These are phyloP conservation scores for Macrophomina phaseolina DNA, from an alignment of 2,329 filamentous ascomycete species.

Conservation along the genomic window DNA sequence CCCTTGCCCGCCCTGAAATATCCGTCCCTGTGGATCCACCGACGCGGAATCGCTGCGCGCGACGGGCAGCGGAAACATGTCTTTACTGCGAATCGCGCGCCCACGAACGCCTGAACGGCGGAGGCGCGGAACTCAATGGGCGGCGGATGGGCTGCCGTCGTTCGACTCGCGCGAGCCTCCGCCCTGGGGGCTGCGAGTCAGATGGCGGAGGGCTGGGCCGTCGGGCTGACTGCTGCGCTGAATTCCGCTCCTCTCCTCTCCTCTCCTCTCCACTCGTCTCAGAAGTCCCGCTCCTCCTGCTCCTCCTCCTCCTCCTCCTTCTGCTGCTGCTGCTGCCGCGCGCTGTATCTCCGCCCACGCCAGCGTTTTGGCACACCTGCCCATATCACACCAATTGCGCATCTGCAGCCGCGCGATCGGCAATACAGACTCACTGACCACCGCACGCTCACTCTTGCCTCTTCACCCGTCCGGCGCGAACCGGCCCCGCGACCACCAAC, in stretches of 20 bases:
- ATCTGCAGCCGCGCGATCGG: not conserved
- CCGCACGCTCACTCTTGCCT: no score
- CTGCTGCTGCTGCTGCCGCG: no score
- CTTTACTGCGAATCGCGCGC: not conserved
- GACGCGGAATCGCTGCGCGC: not conserved
- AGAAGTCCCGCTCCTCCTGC: not conserved
- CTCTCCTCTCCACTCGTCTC: constrained; percentile 1
- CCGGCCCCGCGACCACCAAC: no score
- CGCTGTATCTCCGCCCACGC: not conserved
- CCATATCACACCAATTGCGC: not conserved
- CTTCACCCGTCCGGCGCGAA: no score
- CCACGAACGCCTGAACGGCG: not conserved
- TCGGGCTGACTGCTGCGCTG: constrained; percentile 15
- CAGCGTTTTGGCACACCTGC: not conserved
- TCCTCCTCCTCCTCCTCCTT: not conserved
- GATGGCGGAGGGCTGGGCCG: not conserved
- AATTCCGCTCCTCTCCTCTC: constrained; percentile 16
- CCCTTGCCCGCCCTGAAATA: not conserved
- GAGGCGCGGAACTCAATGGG: no score
- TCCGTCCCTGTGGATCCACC: not conserved
- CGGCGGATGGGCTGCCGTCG: no score
- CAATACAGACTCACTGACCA: no score
- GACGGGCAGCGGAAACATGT: constrained; percentile 12
- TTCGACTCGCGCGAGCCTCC: no score
- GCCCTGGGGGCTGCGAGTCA: not conserved